Evolutionary conservation across 208 protist species (phyloP), one percentile per base, ranked within the genome.

Genomic region (Leishmania guyanensis): DNA sequence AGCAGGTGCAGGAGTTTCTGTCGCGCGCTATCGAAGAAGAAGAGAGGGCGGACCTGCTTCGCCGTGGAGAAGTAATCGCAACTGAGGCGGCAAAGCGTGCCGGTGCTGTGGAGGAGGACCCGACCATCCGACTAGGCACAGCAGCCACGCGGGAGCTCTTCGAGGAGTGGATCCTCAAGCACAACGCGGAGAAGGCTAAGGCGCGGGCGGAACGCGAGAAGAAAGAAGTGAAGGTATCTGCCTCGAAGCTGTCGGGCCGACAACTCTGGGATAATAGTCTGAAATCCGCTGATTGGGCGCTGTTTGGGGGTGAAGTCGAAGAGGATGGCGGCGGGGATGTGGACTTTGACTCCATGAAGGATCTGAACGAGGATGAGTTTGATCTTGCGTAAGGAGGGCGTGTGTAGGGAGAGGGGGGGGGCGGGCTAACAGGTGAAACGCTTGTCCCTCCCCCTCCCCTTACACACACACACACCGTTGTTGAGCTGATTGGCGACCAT

Each of bases 241-340:
- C 84, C 12, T 93, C 86, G n/a, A 96, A 96, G 79, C 89, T 97
- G 50, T 91, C 90, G n/a, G 94, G 94, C 36, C 80, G 91, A 39
- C 93, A 96, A 88, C 83, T 97, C 78, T 97, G 94, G 94, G 94
- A 96, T 80, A 91, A 80, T 70, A 92, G 92, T 39, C 84, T 97
- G 43, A 87, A 88, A 76, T 85, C 81, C 36, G 86, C 93, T 0
- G 94, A 97, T 71, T 97, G 94, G 94, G 89, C 91, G 3, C 85
- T 97, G 36, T 97, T 97, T 84, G 84, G 76, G 10, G 84, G 62
- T 10, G 90, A 89, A 22, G 81, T 29, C 17, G 87, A 80, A 29
- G 87, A 86, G 17, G 93, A 91, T n/a, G 91, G 75, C 33, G 94
- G 80, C 48, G 92, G 94, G 69, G 91, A 96, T 77, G 91, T 94